Evolutionary conservation across 495 filamentous ascomycete genomes (phyloP).

Genomic region (Corynascus novoguineensis): DNA sequence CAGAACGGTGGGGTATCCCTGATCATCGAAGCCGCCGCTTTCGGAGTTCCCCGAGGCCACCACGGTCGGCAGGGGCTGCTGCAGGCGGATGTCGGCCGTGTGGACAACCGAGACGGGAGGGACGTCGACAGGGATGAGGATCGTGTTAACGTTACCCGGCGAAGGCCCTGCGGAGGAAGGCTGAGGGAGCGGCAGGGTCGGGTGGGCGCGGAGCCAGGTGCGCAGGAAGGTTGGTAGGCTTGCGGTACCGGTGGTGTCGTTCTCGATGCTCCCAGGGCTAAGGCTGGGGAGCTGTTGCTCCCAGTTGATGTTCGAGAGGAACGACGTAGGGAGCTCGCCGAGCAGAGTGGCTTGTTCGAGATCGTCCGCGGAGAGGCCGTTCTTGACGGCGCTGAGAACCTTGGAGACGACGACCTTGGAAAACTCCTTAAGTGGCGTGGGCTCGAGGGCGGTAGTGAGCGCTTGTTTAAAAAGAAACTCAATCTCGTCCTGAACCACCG

Average conservation of each 20-base stretch:
- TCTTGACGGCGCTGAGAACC: constrained; percentile 49
- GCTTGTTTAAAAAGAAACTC: constrained; percentile 39
- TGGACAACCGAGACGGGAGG: constrained; percentile 79
- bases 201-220: constrained; percentile 35
- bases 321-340: constrained; percentile 42
- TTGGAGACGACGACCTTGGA: constrained; percentile 43
- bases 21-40: constrained; percentile 10
- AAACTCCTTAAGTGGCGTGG: constrained; percentile 39
- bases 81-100: constrained; percentile 67
- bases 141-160: constrained; percentile 44
- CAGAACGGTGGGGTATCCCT: constrained; percentile 40
- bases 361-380: constrained; percentile 51
- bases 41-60: neutral
- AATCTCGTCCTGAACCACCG: constrained; percentile 68
- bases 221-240: constrained; percentile 32
- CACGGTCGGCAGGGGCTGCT: constrained; percentile 29
- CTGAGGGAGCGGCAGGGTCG: constrained; percentile 30
- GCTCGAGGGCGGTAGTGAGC: constrained; percentile 37
- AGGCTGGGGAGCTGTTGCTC: constrained; percentile 42
- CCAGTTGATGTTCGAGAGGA: constrained; percentile 35
- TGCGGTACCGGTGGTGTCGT: constrained; percentile 22
- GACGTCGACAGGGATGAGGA: constrained; percentile 76
- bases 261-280: constrained; percentile 22
- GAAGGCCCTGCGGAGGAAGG: too few relatives aligned
- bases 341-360: constrained; percentile 54